phyloP scores from a whole-genome alignment of 441 rosid species.

The Theobroma grandiflorum region DNA sequence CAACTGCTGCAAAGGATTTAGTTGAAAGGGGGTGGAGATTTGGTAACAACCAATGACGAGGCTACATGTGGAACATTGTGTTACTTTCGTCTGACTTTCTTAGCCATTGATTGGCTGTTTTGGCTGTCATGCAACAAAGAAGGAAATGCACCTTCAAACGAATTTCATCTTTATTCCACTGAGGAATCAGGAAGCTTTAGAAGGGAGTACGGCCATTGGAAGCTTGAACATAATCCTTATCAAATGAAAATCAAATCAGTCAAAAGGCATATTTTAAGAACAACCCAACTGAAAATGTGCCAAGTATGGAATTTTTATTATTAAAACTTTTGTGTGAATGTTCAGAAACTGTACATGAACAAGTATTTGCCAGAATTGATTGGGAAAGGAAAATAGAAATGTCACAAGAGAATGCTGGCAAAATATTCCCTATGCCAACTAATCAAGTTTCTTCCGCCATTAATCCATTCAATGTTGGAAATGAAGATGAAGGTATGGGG shows the following conservation, averaged over 20 bases:
- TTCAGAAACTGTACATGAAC: neutral
- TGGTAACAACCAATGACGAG: neutral
- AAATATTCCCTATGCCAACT: neutral
- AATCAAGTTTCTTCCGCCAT: neutral
- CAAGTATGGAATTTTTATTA: neutral
- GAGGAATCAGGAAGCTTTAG: no score
- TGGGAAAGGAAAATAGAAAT: neutral
- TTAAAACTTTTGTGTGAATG: slow-evolving; percentile 1
- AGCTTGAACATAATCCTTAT: neutral
- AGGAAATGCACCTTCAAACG: no score
- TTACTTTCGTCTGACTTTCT: neutral
- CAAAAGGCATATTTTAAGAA: neutral
- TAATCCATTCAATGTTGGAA: neutral
- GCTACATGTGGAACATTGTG: no score
- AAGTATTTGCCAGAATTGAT: neutral
- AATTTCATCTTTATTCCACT: no score
- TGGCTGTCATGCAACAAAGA: no score
- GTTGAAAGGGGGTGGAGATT: no score
- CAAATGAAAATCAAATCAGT: neutral
- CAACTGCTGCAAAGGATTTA: neutral
- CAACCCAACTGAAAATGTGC: neutral
- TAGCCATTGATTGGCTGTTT: no score
- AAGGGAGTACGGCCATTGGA: neutral
- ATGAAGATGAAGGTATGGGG: neutral
- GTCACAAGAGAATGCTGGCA: neutral